A percentile compares a stretch with the other conserved stretches of the same genome.
Evolutionary conservation across 2,329 filamentous ascomycete genomes (phyloP).

Genomic region (Fusarium phyllophilum): DNA sequence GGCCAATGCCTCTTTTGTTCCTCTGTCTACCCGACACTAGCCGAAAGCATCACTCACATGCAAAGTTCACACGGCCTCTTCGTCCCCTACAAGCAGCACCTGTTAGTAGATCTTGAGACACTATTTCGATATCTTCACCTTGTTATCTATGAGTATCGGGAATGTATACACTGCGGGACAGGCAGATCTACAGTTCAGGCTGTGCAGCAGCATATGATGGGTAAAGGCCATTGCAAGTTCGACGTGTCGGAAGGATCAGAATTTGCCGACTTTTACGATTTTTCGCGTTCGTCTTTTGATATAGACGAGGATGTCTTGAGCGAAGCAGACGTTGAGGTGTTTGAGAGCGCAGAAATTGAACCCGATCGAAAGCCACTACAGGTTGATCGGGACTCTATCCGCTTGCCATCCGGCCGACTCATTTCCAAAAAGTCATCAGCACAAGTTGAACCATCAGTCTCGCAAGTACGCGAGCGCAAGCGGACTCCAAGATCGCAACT

Average conservation of each 20-base stretch:
- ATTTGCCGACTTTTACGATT: constrained; percentile 16
- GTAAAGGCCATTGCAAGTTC: constrained; percentile 19
- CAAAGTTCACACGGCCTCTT: constrained; percentile 2
- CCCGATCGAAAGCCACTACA: neutral
- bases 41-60: constrained; percentile 8
- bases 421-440: constrained; percentile 10
- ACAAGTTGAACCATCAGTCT: neutral
- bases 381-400: neutral
- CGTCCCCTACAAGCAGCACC: neutral
- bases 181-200: neutral
- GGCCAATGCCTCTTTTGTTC: constrained; percentile 9
- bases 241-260: neutral
- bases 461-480: fast-evolving
- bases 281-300: neutral
- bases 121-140: neutral
- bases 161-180: constrained; percentile 12
- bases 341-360: fast-evolving
- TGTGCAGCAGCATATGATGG: constrained; percentile 13
- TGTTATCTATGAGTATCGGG: neutral
- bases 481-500: neutral
- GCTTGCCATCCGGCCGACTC: neutral
- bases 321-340: fast-evolving
- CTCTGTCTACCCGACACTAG: neutral
- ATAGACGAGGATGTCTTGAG: fast-evolving
- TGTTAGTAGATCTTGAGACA: constrained; percentile 6